These are phyloP conservation scores for Omphalotus guepiniiformis DNA, from an alignment of 768 basidiomycete genomes.

Conservation along the genomic window DNA sequence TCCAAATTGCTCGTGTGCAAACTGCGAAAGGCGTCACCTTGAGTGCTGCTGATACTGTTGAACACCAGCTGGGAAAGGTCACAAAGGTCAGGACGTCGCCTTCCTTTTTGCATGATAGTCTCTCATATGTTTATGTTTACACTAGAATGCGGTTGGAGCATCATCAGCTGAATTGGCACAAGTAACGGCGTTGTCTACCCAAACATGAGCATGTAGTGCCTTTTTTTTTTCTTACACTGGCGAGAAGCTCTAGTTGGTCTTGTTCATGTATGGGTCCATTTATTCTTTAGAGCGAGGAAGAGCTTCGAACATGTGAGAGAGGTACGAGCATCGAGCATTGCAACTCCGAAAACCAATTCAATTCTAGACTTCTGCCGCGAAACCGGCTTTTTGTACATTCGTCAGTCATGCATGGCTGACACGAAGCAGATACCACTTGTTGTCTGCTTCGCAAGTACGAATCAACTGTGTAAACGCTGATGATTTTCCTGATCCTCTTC, in stretches of 20 bases:
- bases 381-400: neutral
- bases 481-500: too few relatives aligned
- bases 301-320: neutral
- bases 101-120: neutral
- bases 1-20: slow-evolving; percentile 26
- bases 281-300: neutral
- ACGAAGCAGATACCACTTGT: too few relatives aligned
- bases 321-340: neutral
- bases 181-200: slow-evolving; percentile 18
- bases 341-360: neutral
- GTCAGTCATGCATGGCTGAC: too few relatives aligned
- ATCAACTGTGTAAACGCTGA: too few relatives aligned
- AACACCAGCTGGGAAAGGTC: slow-evolving; percentile 24
- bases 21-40: slow-evolving; percentile 20
- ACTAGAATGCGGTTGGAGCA: slow-evolving; percentile 24
- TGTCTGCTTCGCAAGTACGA: too few relatives aligned
- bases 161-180: slow-evolving; percentile 21
- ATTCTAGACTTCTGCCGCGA: neutral
- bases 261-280: neutral
- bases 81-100: slow-evolving; percentile 15
- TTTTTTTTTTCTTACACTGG: neutral
- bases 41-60: slow-evolving; percentile 22
- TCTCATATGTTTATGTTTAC: slow-evolving; percentile 1
- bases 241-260: neutral
- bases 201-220: neutral